These are phyloP conservation scores for Plasmopara halstedii DNA, from an alignment of 352 stramenopile genomes.

Conservation along the genomic window DNA sequence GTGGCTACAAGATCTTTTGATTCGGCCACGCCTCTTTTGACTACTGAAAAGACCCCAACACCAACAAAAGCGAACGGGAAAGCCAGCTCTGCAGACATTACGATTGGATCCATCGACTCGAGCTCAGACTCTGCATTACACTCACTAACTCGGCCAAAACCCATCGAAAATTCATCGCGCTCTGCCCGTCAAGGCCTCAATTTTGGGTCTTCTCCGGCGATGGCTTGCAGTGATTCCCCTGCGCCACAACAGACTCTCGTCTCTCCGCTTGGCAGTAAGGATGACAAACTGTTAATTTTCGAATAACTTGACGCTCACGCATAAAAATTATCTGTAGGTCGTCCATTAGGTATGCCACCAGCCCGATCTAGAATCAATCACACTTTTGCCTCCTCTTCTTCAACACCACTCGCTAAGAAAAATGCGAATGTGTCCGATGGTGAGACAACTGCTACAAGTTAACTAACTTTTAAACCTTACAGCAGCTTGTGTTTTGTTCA, in stretches of 20 bases:
- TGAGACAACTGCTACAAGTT: conserved; percentile 7
- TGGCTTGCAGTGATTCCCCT: conserved; percentile 15
- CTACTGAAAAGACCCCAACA: conserved; percentile 11
- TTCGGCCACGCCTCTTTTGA: neutral
- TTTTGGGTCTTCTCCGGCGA: conserved; percentile 32
- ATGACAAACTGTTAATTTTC: conserved; percentile 18
- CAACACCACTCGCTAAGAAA: conserved; percentile 13
- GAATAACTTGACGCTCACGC: too few relatives aligned
- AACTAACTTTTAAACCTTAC: conserved; percentile 3
- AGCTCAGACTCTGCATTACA: conserved; percentile 29
- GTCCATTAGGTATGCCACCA: conserved; percentile 34
- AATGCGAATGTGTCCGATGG: conserved; percentile 30
- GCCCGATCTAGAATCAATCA: conserved; percentile 44
- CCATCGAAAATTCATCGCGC: conserved; percentile 8
- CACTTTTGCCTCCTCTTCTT: conserved; percentile 30
- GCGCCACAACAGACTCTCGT: conserved; percentile 26
- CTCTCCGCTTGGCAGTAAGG: conserved; percentile 33
- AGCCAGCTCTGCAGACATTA: conserved; percentile 10
- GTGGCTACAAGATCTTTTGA: conserved; percentile 19
- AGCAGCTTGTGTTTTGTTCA: conserved; percentile 4
- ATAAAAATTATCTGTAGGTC: too few relatives aligned
- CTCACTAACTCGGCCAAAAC: conserved; percentile 33
- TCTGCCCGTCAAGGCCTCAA: conserved; percentile 39
- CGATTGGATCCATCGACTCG: conserved; percentile 41
- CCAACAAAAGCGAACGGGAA: conserved; percentile 13